Evolutionary conservation across 2,329 filamentous ascomycete species (phyloP).

Genomic region (Ceratocystis huliohia): DNA sequence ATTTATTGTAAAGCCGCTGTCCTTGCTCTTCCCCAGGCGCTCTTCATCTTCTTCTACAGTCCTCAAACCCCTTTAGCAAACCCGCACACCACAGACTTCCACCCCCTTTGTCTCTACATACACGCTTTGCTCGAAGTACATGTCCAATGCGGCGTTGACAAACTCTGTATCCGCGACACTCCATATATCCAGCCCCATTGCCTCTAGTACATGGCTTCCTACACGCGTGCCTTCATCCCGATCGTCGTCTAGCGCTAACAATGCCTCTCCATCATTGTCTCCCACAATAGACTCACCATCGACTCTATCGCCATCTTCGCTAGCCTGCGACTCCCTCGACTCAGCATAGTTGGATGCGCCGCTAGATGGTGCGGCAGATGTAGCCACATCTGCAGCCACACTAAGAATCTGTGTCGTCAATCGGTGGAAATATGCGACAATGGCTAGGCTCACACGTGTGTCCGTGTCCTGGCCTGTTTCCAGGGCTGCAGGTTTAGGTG

Average conservation of each 20-base stretch:
- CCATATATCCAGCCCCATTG: constrained; percentile 70
- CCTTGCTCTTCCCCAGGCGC: neutral
- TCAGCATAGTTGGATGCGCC: constrained; percentile 27
- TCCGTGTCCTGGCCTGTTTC: constrained; percentile 29
- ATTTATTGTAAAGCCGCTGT: neutral
- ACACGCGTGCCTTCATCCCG: constrained; percentile 35
- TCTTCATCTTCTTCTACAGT: neutral
- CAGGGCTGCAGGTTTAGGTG: neutral
- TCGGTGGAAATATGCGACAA: constrained; percentile 72
- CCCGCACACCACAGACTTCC: constrained; percentile 59
- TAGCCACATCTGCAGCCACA: constrained; percentile 47
- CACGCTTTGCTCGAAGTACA: constrained; percentile 54
- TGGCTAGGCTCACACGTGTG: constrained; percentile 50
- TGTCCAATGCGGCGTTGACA: constrained; percentile 45
- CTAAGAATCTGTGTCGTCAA: constrained; percentile 54
- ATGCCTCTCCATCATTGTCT: constrained; percentile 28
- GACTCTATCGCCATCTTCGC: constrained; percentile 24
- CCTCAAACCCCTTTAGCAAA: constrained; percentile 39
- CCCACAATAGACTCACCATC: constrained; percentile 19
- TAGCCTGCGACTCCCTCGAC: constrained; percentile 25
- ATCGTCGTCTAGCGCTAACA: constrained; percentile 25
- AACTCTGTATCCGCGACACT: constrained; percentile 58
- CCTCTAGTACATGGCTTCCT: constrained; percentile 50
- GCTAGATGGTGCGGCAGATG: constrained; percentile 33
- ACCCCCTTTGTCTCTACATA: constrained; percentile 56